These are phyloP conservation scores for Dactylellina leptospora DNA, from an alignment of 2,329 filamentous ascomycete species.

Conservation along the genomic window DNA sequence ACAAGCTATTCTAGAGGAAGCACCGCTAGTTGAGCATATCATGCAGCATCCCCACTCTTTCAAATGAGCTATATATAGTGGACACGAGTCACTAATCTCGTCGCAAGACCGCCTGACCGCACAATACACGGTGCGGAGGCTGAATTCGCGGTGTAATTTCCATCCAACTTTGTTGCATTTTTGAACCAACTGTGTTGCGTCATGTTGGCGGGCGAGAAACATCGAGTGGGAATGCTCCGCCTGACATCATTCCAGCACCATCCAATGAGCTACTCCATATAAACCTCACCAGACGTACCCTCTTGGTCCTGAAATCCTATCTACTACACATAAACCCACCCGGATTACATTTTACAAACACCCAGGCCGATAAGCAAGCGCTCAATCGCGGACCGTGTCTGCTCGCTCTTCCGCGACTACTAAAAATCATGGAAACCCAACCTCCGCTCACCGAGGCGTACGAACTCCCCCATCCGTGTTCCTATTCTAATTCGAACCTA, in stretches of 20 bases:
- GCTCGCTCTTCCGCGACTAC: conserved; percentile 30
- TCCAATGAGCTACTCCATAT: not conserved
- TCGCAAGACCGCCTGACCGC: no score
- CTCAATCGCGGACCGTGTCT: conserved; percentile 22
- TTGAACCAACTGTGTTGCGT: conserved; percentile 13
- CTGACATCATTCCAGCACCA: conserved; percentile 34
- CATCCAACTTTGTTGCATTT: conserved; percentile 34
- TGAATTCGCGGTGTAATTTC: not conserved
- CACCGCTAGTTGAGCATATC: no score
- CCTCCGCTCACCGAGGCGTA: conserved; percentile 40
- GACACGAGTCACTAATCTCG: no score
- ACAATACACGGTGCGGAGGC: not conserved
- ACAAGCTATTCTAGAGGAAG: no score
- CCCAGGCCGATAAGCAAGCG: not conserved
- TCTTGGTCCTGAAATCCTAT: not conserved
- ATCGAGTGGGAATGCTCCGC: no score
- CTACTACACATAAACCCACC: not conserved
- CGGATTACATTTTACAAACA: not conserved
- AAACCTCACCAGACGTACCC: not conserved
- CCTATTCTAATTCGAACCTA: not conserved
- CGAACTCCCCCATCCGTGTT: not conserved
- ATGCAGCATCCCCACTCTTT: no score
- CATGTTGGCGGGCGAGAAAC: no score
- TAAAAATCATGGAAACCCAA: conserved; percentile 30
- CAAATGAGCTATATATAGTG: no score